These are phyloP conservation scores for Peribolospora baueri DNA, from an alignment of 768 basidiomycete species.

Conservation along the genomic window DNA sequence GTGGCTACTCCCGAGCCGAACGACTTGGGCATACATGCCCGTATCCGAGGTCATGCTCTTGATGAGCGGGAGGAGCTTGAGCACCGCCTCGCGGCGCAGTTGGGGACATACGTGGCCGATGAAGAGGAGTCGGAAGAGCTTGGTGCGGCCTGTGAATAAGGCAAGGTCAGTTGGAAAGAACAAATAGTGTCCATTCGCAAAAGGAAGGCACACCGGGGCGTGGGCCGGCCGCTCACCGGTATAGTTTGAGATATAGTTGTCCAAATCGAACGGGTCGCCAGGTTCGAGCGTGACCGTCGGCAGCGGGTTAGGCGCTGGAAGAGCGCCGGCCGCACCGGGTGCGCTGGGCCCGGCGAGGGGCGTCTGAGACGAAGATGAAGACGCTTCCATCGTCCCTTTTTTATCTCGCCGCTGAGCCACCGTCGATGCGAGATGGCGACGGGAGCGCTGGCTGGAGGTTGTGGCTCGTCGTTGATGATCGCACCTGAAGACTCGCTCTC, in stretches of 20 bases:
- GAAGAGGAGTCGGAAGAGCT: slow-evolving; percentile 46
- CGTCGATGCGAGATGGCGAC: too few species aligned
- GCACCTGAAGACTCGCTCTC: too few species aligned
- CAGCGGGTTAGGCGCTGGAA: too few species aligned
- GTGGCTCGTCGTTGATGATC: too few species aligned
- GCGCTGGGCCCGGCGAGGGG: too few species aligned
- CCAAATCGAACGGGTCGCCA: slow-evolving; percentile 48
- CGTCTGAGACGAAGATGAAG: too few species aligned
- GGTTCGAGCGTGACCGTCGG: too few species aligned
- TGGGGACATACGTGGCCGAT: slow-evolving; percentile 40
- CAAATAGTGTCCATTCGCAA: slow-evolving; percentile 1
- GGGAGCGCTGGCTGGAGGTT: too few species aligned
- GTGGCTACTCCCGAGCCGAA: slow-evolving; percentile 4
- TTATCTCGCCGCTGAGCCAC: too few species aligned
- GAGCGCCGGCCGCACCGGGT: too few species aligned
- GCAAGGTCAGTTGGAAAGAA: neutral
- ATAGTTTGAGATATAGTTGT: slow-evolving; percentile 51
- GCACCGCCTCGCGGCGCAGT: slow-evolving; percentile 47
- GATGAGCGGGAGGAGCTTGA: slow-evolving; percentile 39
- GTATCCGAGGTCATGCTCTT: slow-evolving; percentile 41
- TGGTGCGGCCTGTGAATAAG: slow-evolving; percentile 34
- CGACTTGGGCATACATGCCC: slow-evolving; percentile 13
- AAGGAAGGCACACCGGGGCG: neutral
- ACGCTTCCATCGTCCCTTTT: too few species aligned
- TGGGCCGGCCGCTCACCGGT: slow-evolving; percentile 28